These are phyloP conservation scores for Asclepias syriaca DNA, from an alignment of 257 asterid genomes.

Conservation along the genomic window DNA sequence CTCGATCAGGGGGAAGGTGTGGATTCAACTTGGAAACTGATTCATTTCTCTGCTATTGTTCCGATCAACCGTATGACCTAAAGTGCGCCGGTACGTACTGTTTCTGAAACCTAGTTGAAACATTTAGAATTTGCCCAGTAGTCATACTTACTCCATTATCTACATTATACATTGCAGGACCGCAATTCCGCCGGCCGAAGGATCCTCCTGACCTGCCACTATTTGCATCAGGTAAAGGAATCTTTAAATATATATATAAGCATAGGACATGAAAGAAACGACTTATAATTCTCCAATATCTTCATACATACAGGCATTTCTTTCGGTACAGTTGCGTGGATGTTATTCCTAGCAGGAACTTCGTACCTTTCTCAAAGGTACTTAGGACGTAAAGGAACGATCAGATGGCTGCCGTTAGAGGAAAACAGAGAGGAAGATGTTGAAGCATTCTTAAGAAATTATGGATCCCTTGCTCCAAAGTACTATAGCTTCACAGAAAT, in stretches of 20 bases:
- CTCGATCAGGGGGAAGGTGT: conserved; percentile 36
- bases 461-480: conserved; percentile 12
- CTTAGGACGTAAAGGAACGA: conserved; percentile 3
- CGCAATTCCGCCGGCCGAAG: neutral
- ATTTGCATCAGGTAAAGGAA: neutral
- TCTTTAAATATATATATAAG: neutral
- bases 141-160: no score
- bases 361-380: conserved; percentile 19
- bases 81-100: conserved; percentile 4
- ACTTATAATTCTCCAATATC: no score
- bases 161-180: neutral
- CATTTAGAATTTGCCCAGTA: neutral
- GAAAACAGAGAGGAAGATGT: conserved; percentile 9
- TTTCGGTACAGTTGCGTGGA: conserved; percentile 10
- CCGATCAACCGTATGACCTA: conserved; percentile 1
- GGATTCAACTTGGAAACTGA: conserved; percentile 20
- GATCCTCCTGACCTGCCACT: neutral
- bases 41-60: conserved; percentile 9
- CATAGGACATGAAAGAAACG: no score
- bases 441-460: conserved; percentile 10
- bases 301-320: conserved; percentile 20
- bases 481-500: conserved; percentile 1
- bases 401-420: conserved; percentile 9
- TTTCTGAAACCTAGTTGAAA: neutral
- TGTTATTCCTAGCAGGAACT: conserved; percentile 6